Base-by-base conservation (phyloP, 164 flowering plant genomes). In the Paratinospora sagittata region DNA sequence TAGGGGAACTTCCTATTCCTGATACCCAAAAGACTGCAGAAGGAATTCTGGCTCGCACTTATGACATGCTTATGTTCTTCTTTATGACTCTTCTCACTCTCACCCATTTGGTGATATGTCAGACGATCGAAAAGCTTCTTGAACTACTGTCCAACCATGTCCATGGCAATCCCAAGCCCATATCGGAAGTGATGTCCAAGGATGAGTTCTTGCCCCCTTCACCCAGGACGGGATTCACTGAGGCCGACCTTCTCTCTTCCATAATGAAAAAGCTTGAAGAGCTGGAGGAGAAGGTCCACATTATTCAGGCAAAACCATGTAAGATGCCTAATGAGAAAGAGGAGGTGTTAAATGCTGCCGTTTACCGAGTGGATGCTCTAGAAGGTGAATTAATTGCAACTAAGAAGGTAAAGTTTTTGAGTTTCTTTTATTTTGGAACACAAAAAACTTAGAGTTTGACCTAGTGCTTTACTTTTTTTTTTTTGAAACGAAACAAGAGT, bases 371-470 rank as follows among this genome's bases (percentile, higher is more conserved):
- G 67, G 98, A 94, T 78, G 97, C 90, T 45, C 75, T 91, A 41
- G 97, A 93, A 84, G 97, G 93, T 12, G 98, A 94, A 84, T 82
- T 94, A 8, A 92, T 92, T 80, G 88, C 95, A 62, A 88, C 97
- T 2, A 92, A 94, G 63, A 92, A 87, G 91, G 97, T 91, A 77
- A 36, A 63, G 0, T 66, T 9, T 23, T 10, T 24, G 17, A 5
- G 27, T 39, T 66, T 39, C 12, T n/a, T 21, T 37, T 36, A 0
- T 30, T 64, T 8, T 64, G 21, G 34, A n/a, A n/a, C n/a, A n/a
- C n/a, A n/a, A n/a, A n/a, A n/a, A n/a, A n/a, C n/a, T n/a, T n/a
- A n/a, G n/a, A n/a, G n/a, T n/a, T n/a, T n/a, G n/a, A 30, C n/a
- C n/a, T n/a, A n/a, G n/a, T n/a, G n/a, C n/a, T n/a, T n/a, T n/a